These are phyloP conservation scores for Entophlyctis luteolus DNA, from an alignment of 192 early-diverging fungal genomes.

Conservation along the genomic window DNA sequence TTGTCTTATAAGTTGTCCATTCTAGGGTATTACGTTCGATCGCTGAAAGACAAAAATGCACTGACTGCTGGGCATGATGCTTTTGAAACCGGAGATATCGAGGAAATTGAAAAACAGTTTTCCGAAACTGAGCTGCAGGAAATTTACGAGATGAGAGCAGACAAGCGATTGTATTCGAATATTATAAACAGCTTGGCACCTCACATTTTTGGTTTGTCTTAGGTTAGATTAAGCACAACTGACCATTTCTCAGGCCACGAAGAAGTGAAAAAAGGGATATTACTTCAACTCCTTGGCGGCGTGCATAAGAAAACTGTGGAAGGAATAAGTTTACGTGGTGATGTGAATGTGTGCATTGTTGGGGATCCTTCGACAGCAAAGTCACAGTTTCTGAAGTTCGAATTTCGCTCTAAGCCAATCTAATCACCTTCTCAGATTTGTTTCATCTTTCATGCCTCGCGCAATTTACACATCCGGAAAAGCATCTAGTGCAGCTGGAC, in stretches of 20 bases:
- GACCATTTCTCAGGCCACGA: constrained; percentile 74
- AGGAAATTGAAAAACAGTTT: constrained; percentile 50
- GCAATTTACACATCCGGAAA: constrained; percentile 95
- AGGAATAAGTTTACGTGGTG: constrained; percentile 91
- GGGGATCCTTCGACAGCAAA: constrained; percentile 95
- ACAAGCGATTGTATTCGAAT: constrained; percentile 67
- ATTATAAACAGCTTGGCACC: constrained; percentile 82
- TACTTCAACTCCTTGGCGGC: constrained; percentile 91
- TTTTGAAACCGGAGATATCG: constrained; percentile 57
- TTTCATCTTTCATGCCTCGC: constrained; percentile 83
- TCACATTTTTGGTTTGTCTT: constrained; percentile 73
- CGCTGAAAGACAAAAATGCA: constrained; percentile 44
- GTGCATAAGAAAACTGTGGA: constrained; percentile 91
- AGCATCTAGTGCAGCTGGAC: constrained; percentile 90
- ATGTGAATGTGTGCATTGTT: constrained; percentile 96
- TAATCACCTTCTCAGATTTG: constrained; percentile 63
- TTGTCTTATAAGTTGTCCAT: constrained; percentile 91
- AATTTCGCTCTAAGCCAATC: not conserved
- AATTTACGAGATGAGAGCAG: constrained; percentile 64
- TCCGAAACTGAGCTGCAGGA: constrained; percentile 73
- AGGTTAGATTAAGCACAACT: too few species aligned
- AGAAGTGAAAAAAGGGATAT: constrained; percentile 89
- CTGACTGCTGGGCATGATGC: constrained; percentile 58
- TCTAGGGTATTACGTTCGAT: constrained; percentile 76
- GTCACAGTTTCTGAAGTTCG: constrained; percentile 88